phyloP scores from a whole-genome alignment of 2,329 filamentous ascomycete species.

The Aureobasidium sp. region DNA sequence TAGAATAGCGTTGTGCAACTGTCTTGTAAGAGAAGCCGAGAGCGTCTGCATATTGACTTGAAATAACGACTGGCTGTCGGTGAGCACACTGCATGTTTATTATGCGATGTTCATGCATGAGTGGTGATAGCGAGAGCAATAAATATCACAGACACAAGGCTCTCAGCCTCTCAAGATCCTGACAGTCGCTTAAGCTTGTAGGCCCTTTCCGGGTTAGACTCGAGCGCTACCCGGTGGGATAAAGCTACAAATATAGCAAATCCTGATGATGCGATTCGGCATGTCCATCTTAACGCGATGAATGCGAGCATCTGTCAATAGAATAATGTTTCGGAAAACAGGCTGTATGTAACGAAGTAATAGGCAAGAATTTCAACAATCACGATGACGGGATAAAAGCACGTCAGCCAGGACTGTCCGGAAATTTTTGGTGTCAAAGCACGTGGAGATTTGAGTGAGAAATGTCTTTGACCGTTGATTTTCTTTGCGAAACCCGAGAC shows the following conservation, averaged over 20 bases:
- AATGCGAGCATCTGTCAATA: neutral
- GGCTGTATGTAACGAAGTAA: neutral
- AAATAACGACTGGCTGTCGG: neutral
- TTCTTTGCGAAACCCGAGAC: conserved; percentile 4
- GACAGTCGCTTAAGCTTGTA: conserved; percentile 4
- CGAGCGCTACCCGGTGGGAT: neutral
- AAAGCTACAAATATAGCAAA: neutral
- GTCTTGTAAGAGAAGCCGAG: neutral
- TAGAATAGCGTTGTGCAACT: neutral
- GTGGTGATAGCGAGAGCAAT: neutral
- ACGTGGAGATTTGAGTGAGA: conserved; percentile 8
- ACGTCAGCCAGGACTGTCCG: conserved; percentile 4
- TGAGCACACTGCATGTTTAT: conserved; percentile 3
- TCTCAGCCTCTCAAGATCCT: neutral
- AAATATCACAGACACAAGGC: neutral
- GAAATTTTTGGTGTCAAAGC: conserved; percentile 2
- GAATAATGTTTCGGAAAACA: neutral
- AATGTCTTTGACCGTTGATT: conserved; percentile 9
- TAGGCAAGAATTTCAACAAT: neutral
- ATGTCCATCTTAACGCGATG: neutral
- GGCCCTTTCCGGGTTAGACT: conserved; percentile 1
- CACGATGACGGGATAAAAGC: neutral
- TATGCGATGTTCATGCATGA: conserved; percentile 5
- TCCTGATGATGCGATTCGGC: conserved; percentile 2
- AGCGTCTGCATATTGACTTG: neutral